phyloP scores from a whole-genome alignment of 805 yeast species.

The Candida boidinii region DNA sequence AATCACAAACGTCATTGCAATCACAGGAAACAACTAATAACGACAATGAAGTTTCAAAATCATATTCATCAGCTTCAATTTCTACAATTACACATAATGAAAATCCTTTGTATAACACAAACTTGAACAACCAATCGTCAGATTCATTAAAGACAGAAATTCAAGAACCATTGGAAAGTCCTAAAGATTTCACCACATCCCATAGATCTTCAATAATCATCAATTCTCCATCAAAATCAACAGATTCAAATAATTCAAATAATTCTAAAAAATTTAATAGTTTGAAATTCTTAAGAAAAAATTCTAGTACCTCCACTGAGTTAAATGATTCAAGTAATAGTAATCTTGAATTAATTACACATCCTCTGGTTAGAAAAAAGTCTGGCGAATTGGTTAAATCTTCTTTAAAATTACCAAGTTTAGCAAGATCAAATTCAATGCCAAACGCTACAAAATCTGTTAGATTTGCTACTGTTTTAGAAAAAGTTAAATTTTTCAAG shows the following conservation, averaged over 20 bases:
- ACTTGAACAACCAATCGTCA: no score
- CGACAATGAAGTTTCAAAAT: not conserved
- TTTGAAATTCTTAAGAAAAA: no score
- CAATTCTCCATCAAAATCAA: conserved; percentile 4
- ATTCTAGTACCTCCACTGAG: no score
- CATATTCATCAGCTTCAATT: not conserved
- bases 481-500: conserved; percentile 57
- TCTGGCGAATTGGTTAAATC: conserved; percentile 43
- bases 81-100: not conserved
- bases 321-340: no score
- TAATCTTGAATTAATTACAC: no score
- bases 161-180: no score
- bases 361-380: conserved; percentile 36
- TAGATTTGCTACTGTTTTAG: conserved; percentile 52
- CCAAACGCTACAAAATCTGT: conserved; percentile 43
- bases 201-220: conserved; percentile 8
- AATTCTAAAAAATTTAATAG: no score
- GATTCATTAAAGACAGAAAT: no score
- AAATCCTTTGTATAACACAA: no score
- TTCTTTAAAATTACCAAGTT: conserved; percentile 36
- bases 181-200: no score
- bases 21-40: not conserved
- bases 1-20: not conserved
- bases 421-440: conserved; percentile 35
- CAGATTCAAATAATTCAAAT: conserved; percentile 1